Conservation (phyloP, 345 rosid species). For the Citrus maxima region DNA sequence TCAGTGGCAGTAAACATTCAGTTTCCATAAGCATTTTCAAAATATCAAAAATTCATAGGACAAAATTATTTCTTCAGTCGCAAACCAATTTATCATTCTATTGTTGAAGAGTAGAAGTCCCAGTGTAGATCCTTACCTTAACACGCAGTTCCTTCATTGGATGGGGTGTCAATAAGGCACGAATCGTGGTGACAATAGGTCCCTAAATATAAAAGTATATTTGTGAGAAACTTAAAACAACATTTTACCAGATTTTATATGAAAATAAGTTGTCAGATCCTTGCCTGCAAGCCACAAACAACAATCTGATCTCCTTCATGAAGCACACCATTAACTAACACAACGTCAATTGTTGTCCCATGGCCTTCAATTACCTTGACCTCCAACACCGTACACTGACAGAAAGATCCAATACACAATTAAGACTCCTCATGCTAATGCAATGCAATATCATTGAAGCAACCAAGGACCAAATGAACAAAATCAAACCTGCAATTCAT, state of each 20-base stretch:
- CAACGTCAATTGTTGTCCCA: constrained; percentile 95
- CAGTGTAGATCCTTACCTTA: constrained; percentile 45
- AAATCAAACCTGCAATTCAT: constrained; percentile 68
- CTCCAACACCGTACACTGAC: constrained; percentile 95
- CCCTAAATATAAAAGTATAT: constrained; percentile 50
- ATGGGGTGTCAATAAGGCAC: constrained; percentile 92
- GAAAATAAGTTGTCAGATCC: constrained; percentile 18
- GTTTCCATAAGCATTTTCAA: background rate
- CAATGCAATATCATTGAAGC: background rate
- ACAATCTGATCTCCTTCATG: constrained; percentile 95
- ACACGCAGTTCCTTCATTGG: constrained; percentile 98
- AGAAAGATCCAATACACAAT: constrained; percentile 25
- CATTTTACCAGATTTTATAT: constrained; percentile 1
- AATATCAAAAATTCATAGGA: background rate
- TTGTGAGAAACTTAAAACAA: constrained; percentile 4
- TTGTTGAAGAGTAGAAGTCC: background rate
- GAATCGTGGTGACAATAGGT: constrained; percentile 78
- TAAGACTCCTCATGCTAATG: constrained; percentile 17
- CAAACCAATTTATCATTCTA: background rate
- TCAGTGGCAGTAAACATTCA: background rate
- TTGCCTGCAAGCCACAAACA: constrained; percentile 93
- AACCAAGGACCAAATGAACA: background rate
- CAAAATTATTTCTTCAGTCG: background rate
- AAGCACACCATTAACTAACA: constrained; percentile 82
- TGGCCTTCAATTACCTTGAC: constrained; percentile 94